Evolutionary conservation across 179 eudicot genomes (phyloP).

Genomic region (Silene noctiflora): DNA sequence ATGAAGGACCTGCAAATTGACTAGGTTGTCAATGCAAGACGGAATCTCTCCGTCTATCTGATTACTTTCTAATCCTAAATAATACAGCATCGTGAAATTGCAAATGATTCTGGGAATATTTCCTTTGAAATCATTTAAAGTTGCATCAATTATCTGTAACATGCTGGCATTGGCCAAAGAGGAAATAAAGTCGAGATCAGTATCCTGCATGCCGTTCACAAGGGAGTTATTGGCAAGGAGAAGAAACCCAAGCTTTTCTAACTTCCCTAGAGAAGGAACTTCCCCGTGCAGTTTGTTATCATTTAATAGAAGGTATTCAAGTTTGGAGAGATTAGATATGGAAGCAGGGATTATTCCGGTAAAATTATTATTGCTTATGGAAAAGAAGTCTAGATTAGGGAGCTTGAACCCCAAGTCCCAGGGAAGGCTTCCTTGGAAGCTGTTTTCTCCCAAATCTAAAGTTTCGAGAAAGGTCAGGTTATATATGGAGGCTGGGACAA

Average conservation of each 20-base stretch:
- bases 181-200: conserved; percentile 31
- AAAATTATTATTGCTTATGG: conserved; percentile 13
- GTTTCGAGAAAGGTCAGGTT: neutral
- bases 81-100: conserved; percentile 27
- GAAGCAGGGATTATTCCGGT: conserved; percentile 12
- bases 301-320: conserved; percentile 6
- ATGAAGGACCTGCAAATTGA: neutral
- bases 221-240: conserved; percentile 16
- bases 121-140: conserved; percentile 15
- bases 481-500: conserved; percentile 1
- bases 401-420: conserved; percentile 25
- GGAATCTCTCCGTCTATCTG: conserved; percentile 27
- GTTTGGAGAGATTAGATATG: conserved; percentile 35
- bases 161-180: conserved; percentile 29
- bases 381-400: conserved; percentile 18
- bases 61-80: conserved; percentile 9
- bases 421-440: conserved; percentile 33
- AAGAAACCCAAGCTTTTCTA: conserved; percentile 6
- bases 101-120: conserved; percentile 13
- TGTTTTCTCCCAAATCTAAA: conserved; percentile 7
- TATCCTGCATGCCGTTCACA: conserved; percentile 15
- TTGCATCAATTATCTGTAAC: neutral
- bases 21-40: conserved; percentile 19
- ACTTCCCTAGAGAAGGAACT: conserved; percentile 20
- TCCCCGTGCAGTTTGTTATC: conserved; percentile 25